Evolutionary conservation across 257 asterid species (phyloP).

Genomic region (Rubia yunnanensis): DNA sequence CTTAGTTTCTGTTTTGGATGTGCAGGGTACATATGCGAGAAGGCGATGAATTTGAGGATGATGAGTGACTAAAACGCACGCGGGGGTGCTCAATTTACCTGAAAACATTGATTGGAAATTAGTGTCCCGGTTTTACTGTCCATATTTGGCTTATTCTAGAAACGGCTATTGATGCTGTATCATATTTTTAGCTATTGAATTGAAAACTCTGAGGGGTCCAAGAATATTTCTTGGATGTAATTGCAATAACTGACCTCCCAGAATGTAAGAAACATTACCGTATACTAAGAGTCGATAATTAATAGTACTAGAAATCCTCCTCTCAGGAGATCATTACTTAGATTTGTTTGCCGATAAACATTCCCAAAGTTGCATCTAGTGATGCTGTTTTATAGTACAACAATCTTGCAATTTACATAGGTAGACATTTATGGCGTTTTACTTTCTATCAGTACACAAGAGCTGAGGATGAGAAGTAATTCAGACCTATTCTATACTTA

Average conservation of each 20-base stretch:
- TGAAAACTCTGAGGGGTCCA: neutral
- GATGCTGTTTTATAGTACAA: neutral
- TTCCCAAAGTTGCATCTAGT: neutral
- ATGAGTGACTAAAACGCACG: constrained; percentile 14
- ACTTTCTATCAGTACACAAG: neutral
- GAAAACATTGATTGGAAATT: neutral
- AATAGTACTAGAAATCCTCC: neutral
- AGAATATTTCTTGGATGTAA: neutral
- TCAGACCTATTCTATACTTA: neutral
- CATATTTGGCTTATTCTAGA: neutral
- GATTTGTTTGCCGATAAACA: neutral
- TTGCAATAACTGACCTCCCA: neutral
- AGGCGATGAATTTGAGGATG: constrained; percentile 31
- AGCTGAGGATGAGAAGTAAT: neutral
- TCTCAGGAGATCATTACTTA: constrained; percentile 4
- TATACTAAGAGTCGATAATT: too few relatives aligned
- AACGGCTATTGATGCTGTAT: neutral
- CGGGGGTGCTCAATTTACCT: constrained; percentile 8
- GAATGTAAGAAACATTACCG: neutral
- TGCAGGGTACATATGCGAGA: constrained; percentile 60
- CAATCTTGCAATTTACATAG: neutral
- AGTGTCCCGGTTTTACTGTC: neutral
- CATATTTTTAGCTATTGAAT: neutral
- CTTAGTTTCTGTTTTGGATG: constrained; percentile 7
- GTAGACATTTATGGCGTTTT: neutral